Conservation (phyloP, 805 yeast species). For the Pichia manshurica region DNA sequence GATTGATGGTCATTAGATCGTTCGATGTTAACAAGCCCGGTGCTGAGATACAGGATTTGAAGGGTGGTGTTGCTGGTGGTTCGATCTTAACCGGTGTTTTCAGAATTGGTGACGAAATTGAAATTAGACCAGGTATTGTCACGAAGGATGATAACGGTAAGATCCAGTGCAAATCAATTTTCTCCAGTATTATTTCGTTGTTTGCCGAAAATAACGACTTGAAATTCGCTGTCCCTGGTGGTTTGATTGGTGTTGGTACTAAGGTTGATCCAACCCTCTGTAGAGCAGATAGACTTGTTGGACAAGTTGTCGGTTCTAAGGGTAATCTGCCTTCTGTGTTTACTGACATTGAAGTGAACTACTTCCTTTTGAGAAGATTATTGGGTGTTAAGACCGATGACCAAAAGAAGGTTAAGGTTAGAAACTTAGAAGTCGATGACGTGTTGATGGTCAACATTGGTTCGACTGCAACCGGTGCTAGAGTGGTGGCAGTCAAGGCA, state of each 20-base stretch:
- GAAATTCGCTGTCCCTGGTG: constrained; percentile 99
- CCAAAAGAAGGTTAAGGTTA: constrained; percentile 93
- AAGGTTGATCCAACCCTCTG: constrained; percentile 98
- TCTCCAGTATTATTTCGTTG: constrained; percentile 86
- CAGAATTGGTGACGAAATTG: constrained; percentile 95
- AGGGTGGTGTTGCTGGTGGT: constrained; percentile 99
- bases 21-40: constrained; percentile 99
- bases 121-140: constrained; percentile 98
- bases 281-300: constrained; percentile 98
- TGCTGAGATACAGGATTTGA: constrained; percentile 90
- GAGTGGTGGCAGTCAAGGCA: constrained; percentile 95
- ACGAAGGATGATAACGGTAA: constrained; percentile 85
- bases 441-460: constrained; percentile 99
- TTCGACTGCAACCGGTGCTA: constrained; percentile 98
- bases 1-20: constrained; percentile 94
- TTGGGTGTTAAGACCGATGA: constrained; percentile 98
- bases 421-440: constrained; percentile 89
- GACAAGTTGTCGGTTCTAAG: constrained; percentile 97
- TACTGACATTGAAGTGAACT: constrained; percentile 96
- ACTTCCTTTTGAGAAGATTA: constrained; percentile 91
- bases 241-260: constrained; percentile 98
- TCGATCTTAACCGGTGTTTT: constrained; percentile 95
- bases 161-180: constrained; percentile 93
- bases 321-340: constrained; percentile 94
- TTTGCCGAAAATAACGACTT: constrained; percentile 97